phyloP scores from a whole-genome alignment of 148 eudicot genomes.

The Vaccinium corymbosum region DNA sequence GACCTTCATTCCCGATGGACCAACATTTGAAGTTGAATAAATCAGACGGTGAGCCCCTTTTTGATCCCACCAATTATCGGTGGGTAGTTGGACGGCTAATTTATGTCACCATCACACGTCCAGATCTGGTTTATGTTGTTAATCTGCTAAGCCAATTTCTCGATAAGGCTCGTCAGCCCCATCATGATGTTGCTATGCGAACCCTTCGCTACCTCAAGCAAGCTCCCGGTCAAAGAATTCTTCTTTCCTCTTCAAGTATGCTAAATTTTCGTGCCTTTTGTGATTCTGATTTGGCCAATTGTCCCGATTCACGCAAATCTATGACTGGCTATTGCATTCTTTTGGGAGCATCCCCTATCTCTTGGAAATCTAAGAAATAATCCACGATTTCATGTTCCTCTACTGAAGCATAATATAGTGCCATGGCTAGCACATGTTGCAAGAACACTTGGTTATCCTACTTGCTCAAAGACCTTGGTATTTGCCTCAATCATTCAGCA shows the following conservation, averaged over 20 bases:
- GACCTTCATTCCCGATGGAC: background rate
- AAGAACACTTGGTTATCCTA: background rate
- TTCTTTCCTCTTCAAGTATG: background rate
- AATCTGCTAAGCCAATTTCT: background rate
- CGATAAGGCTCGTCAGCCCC: background rate
- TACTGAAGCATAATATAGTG: background rate
- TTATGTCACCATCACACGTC: background rate
- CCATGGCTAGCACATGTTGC: background rate
- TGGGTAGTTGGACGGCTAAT: background rate
- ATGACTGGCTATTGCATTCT: background rate
- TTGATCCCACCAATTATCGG: background rate
- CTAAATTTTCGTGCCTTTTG: background rate
- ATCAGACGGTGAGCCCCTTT: background rate
- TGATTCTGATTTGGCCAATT: background rate
- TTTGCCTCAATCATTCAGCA: background rate
- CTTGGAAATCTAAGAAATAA: background rate
- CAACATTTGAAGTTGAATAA: background rate
- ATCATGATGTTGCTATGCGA: background rate
- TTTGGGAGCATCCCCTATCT: background rate
- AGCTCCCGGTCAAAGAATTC: background rate
- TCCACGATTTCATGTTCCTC: background rate
- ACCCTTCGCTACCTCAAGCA: background rate
- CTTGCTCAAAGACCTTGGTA: background rate
- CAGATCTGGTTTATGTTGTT: background rate
- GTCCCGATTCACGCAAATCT: background rate